Evolutionary conservation across 192 early-diverging fungal species (phyloP), one percentile per base, ranked within the genome.

Genomic region (Coemansia sp.): DNA sequence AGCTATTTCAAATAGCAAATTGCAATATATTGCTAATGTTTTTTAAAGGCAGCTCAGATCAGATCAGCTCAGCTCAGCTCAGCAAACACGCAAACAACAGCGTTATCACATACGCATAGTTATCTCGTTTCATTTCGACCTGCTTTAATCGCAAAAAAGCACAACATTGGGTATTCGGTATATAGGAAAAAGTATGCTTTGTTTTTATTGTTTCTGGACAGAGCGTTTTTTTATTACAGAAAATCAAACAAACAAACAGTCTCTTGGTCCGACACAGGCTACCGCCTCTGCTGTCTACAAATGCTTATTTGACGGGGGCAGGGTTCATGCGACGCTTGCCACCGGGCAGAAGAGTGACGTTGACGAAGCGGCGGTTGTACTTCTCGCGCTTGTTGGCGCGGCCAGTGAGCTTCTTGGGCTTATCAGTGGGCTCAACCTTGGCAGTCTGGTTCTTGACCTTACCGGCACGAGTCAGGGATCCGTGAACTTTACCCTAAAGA

Each of bases 391-490:
- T 99, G 88, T 93, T 94, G 75, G 94, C 93, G 74, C 97, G 94
- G 82, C 95, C 71, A 60, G 66, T 84, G 74, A 81, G 78, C 85
- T 92, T 87, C 89, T 99, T 99, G 84, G 92, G 87, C 90, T 97
- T 93, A 79, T 95, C 94, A 77, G 93, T 89, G 87, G 91, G 89
- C 72, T 93, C 94, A 67, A 98, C 97, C 87, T 96, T 97, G 73
- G 97, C 94, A 72, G 89, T 92, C 85, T 98, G 95, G 68, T 89
- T 90, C 93, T 99, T 99, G 83, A 99, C 97, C 86, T 99, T 99
- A 90, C 97, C 97, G 86, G 97, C 97, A 98, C 97, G 95, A 86
- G 97, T 93, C 81, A 98, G 90, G 72, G 94, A 96, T 87, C 96
- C 96, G 90, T 98, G 96, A 80, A 98, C 96, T 91, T 98, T 98